A percentile compares a stretch with the other conserved stretches of the same genome.
Conservation (phyloP, 495 filamentous ascomycete genomes). For the Aspergillus haitiensis region DNA sequence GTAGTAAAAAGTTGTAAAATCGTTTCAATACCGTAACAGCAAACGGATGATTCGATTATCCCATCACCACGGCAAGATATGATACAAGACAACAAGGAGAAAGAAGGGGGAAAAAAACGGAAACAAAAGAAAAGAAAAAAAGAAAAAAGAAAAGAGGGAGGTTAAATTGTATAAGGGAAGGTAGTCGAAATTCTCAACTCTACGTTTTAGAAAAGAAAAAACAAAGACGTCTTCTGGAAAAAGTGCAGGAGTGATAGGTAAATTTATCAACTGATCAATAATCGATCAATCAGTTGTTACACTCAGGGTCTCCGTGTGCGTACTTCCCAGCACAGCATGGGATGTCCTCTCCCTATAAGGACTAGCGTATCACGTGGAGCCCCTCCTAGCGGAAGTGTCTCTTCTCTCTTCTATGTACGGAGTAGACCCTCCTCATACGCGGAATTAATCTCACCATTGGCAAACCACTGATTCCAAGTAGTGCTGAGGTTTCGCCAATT, state of each 20-base stretch:
- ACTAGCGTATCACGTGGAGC: conserved; percentile 32
- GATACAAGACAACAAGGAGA: conserved; percentile 5
- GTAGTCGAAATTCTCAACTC: neutral
- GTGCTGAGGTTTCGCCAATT: neutral
- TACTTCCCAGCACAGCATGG: conserved; percentile 31
- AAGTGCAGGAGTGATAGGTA: neutral
- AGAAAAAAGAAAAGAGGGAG: neutral
- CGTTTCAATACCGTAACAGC: conserved; percentile 2
- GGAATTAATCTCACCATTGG: conserved; percentile 17
- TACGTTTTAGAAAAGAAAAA: neutral
- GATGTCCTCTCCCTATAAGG: conserved; percentile 18
- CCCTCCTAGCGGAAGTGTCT: conserved; percentile 13
- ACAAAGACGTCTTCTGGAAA: neutral
- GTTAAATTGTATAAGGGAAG: neutral
- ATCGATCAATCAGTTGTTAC: conserved; percentile 21
- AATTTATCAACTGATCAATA: conserved; percentile 16
- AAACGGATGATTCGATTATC: neutral
- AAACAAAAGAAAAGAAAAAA: neutral
- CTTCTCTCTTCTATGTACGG: too few species aligned
- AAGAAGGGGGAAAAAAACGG: conserved; percentile 1
- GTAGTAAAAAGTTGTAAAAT: neutral
- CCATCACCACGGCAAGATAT: neutral
- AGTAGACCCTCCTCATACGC: neutral
- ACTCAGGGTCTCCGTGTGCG: conserved; percentile 24
- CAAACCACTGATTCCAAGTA: neutral